phyloP scores from a whole-genome alignment of 129 eudicot species.

The Scalesia atractyloides region DNA sequence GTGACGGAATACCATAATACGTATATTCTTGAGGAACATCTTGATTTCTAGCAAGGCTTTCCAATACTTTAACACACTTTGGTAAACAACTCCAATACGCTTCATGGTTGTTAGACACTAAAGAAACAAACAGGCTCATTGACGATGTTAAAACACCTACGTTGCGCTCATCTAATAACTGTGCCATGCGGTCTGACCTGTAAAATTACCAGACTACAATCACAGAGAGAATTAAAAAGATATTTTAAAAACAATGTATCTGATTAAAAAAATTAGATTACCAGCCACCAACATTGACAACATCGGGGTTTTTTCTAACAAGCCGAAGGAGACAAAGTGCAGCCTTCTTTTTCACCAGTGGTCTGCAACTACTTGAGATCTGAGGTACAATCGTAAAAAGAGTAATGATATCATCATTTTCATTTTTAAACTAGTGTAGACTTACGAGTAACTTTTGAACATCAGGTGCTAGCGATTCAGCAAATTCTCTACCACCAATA shows the following conservation, averaged over 20 bases:
- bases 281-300: slow-evolving; percentile 95
- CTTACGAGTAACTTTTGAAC: slow-evolving; percentile 96
- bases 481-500: slow-evolving; percentile 97
- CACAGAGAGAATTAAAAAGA: slow-evolving; percentile 6
- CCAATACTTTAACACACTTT: slow-evolving; percentile 88
- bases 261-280: slow-evolving; percentile 28
- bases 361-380: slow-evolving; percentile 97
- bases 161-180: slow-evolving; percentile 91
- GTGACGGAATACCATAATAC: slow-evolving; percentile 97
- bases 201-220: slow-evolving; percentile 3
- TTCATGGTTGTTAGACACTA: slow-evolving; percentile 88
- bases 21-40: slow-evolving; percentile 97
- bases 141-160: slow-evolving; percentile 95
- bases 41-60: slow-evolving; percentile 89
- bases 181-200: slow-evolving; percentile 99
- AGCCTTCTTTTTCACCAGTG: slow-evolving; percentile 97
- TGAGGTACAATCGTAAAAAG: slow-evolving; percentile 37
- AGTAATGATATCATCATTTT: slow-evolving; percentile 27
- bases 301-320: slow-evolving; percentile 93
- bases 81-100: slow-evolving; percentile 98
- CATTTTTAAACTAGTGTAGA: slow-evolving; percentile 24
- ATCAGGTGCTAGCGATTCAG: slow-evolving; percentile 98
- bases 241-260: slow-evolving; percentile 4
- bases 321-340: slow-evolving; percentile 92
- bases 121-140: slow-evolving; percentile 92